Percentiles rank a stretch among this genome's conserved stretches.
Evolutionary conservation across 352 stramenopile genomes (phyloP).

Genomic region (Blastocystis sp.): DNA sequence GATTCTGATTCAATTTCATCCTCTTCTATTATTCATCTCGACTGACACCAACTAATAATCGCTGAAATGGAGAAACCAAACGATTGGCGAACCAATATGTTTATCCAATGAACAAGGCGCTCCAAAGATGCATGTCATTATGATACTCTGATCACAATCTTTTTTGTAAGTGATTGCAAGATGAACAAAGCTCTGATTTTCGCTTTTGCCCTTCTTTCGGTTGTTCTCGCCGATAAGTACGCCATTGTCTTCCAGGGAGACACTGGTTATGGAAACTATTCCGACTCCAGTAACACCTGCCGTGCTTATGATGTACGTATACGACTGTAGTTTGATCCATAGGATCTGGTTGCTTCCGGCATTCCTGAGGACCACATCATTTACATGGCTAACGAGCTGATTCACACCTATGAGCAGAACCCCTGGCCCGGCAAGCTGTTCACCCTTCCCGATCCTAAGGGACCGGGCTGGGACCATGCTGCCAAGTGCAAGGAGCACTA

Average conservation of each 20-base stretch:
- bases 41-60: too few species aligned
- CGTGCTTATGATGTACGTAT: constrained; percentile 5
- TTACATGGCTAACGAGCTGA: neutral
- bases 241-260: neutral
- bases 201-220: too few species aligned
- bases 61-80: too few species aligned
- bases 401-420: neutral
- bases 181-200: too few species aligned
- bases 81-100: too few species aligned
- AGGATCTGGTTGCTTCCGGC: neutral
- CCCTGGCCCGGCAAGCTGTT: constrained; percentile 18
- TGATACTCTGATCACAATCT: neutral
- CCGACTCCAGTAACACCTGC: neutral
- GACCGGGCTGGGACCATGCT: neutral
- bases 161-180: neutral
- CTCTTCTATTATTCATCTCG: too few species aligned
- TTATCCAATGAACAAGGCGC: too few species aligned
- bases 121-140: too few species aligned
- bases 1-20: too few species aligned
- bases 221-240: neutral
- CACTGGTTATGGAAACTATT: neutral
- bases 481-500: neutral
- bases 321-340: too few species aligned
- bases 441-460: neutral
- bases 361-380: constrained; percentile 1